Conservation (phyloP, 2,329 filamentous ascomycete species). For the Aspergillus hortae region DNA sequence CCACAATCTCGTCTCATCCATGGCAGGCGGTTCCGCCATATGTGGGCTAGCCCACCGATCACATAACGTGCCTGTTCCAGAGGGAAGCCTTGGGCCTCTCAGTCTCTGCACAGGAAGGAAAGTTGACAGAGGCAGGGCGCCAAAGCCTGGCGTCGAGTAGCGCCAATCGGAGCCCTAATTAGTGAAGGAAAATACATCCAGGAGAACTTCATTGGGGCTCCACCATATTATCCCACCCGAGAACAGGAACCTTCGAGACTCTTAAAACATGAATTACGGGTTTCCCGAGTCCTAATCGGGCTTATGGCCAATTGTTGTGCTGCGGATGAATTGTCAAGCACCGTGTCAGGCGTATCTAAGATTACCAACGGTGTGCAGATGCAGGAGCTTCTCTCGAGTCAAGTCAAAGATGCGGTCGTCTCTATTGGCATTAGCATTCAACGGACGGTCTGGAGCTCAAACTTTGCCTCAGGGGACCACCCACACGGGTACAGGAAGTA, state of each 20-base stretch:
- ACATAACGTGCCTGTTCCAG: neutral
- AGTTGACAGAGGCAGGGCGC: constrained; percentile 9
- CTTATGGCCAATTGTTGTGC: neutral
- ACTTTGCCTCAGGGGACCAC: no score
- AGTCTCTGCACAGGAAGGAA: neutral
- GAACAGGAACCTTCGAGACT: neutral
- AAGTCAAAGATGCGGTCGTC: no score
- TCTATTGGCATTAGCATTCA: no score
- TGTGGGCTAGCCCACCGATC: neutral
- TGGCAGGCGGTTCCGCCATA: neutral
- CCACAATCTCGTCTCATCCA: no score
- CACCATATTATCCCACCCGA: constrained; percentile 5
- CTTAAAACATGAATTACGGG: neutral
- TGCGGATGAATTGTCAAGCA: no score
- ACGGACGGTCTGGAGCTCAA: no score
- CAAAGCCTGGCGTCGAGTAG: constrained; percentile 8
- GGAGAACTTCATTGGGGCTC: constrained; percentile 20
- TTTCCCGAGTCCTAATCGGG: neutral
- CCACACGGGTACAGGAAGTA: no score
- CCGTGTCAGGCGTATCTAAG: no score
- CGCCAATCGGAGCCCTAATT: constrained; percentile 17
- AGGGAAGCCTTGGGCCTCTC: neutral
- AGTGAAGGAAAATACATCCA: constrained; percentile 20
- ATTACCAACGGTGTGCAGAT: no score
- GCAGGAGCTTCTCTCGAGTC: no score